phyloP scores from a whole-genome alignment of 805 yeast species.

The Barnettozyma sp. region DNA sequence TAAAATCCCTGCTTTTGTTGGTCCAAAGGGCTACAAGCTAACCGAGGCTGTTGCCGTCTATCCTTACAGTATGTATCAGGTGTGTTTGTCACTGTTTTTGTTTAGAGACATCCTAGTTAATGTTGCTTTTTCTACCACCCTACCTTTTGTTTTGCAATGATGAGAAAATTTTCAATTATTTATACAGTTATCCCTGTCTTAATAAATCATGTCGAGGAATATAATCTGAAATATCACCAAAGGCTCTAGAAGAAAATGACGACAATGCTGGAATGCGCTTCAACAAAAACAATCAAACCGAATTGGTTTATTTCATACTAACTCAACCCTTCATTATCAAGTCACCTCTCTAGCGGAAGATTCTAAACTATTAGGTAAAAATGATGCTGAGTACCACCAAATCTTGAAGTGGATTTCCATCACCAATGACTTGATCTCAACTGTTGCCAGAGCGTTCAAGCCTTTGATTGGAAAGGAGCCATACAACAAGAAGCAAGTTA shows the following conservation, averaged over 20 bases:
- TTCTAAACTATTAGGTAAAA: conserved; percentile 53
- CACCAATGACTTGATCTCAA: conserved; percentile 58
- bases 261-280: too few species aligned
- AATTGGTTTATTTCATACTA: too few species aligned
- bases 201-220: conserved; percentile 67
- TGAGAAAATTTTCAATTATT: conserved; percentile 43
- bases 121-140: too few species aligned
- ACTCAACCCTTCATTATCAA: too few species aligned
- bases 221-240: conserved; percentile 38
- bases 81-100: too few species aligned
- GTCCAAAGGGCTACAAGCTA: conserved; percentile 66
- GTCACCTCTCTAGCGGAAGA: conserved; percentile 30
- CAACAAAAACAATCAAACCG: too few species aligned
- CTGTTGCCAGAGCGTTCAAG: conserved; percentile 42
- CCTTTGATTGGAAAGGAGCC: conserved; percentile 61
- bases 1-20: conserved; percentile 62
- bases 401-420: conserved; percentile 74
- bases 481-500: conserved; percentile 68
- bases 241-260: not conserved
- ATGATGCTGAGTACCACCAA: conserved; percentile 49
- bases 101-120: too few species aligned
- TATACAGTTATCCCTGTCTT: conserved; percentile 85
- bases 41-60: conserved; percentile 62
- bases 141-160: conserved; percentile 34
- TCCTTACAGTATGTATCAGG: conserved; percentile 50